Evolutionary conservation across 148 eudicot genomes (phyloP).

Genomic region (Polygonum maritimum): DNA sequence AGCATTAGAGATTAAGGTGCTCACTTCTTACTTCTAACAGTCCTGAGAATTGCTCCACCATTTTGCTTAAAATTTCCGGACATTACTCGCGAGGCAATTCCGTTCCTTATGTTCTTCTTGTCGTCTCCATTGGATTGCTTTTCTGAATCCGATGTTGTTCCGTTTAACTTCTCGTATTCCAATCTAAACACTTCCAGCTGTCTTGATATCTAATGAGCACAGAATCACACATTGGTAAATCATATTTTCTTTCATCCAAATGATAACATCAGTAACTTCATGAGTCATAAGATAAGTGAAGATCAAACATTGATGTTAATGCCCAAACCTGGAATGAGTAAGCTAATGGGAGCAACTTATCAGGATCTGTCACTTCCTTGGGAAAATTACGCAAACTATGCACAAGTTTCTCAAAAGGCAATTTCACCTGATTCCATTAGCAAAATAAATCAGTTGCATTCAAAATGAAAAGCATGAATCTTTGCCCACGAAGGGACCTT

Average conservation of each 20-base stretch:
- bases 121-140: neutral
- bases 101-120: neutral
- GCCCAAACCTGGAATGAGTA: constrained; percentile 65
- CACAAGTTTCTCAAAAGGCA: constrained; percentile 92
- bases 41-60: neutral
- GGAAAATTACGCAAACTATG: constrained; percentile 87
- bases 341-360: constrained; percentile 76
- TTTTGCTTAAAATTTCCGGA: neutral
- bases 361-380: constrained; percentile 88
- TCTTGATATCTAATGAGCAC: constrained; percentile 54
- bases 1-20: neutral
- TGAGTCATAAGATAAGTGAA: neutral
- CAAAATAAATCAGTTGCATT: neutral
- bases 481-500: no score
- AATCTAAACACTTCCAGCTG: constrained; percentile 58
- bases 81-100: neutral
- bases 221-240: neutral
- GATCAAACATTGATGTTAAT: neutral
- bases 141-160: constrained; percentile 35
- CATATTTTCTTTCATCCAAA: neutral
- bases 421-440: constrained; percentile 45
- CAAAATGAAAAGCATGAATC: neutral
- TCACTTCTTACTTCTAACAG: neutral
- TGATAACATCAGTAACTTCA: neutral
- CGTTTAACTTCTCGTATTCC: constrained; percentile 60